These are phyloP conservation scores for Nepenthes mirabilis DNA, from an alignment of 148 eudicot genomes.

Conservation along the genomic window DNA sequence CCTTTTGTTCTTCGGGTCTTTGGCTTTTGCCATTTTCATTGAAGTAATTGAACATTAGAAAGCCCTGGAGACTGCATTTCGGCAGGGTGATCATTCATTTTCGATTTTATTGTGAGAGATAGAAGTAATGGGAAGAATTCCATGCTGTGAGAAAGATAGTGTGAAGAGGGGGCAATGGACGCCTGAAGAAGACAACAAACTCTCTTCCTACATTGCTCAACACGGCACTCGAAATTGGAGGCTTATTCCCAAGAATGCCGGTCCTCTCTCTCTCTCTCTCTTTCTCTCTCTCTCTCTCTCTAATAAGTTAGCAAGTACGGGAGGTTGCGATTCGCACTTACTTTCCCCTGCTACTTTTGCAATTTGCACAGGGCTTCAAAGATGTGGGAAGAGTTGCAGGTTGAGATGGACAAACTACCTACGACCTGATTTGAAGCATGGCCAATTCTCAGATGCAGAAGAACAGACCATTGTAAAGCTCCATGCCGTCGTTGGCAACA, in stretches of 20 bases:
- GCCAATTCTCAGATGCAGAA: constrained; percentile 72
- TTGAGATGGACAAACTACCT: constrained; percentile 93
- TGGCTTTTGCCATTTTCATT: too few relatives aligned
- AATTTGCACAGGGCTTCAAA: constrained; percentile 50
- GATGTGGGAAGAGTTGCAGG: constrained; percentile 95
- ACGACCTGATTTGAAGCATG: constrained; percentile 86
- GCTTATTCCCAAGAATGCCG: constrained; percentile 88
- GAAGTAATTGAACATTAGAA: too few relatives aligned
- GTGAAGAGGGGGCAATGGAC: constrained; percentile 98
- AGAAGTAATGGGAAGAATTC: constrained; percentile 65
- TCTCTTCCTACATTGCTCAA: constrained; percentile 87
- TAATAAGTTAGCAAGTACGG: not conserved
- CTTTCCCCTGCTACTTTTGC: not conserved
- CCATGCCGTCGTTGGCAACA: constrained; percentile 86
- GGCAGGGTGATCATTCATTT: too few relatives aligned
- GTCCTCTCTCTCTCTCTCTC: constrained; percentile 11
- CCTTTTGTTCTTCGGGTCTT: not conserved
- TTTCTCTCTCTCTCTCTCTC: not conserved
- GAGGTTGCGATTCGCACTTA: not conserved
- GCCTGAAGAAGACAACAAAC: constrained; percentile 94
- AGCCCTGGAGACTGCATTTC: too few relatives aligned
- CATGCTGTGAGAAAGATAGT: constrained; percentile 89
- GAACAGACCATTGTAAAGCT: constrained; percentile 83
- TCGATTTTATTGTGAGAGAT: too few relatives aligned
- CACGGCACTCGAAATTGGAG: constrained; percentile 97